Evolutionary conservation across 495 filamentous ascomycete genomes (phyloP), one percentile per base, ranked within the genome.

Genomic region (Neurospora pannonica): DNA sequence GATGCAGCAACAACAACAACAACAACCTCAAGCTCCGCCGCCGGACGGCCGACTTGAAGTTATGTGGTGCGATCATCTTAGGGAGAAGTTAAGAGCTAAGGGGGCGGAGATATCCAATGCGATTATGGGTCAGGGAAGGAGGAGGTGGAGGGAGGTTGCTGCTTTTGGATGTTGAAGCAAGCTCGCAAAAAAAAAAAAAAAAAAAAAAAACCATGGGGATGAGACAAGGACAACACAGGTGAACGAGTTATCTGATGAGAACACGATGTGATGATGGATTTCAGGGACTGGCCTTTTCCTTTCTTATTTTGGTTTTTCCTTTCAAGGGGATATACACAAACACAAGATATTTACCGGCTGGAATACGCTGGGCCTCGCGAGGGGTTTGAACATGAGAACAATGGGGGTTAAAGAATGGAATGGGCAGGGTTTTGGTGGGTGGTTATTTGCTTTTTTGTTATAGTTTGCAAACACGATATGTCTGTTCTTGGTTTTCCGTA

Each of bases 61-160:
- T 11, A 73, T 81, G 48, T 86, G 85, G 85, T 84, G 83, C 46
- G 77, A 82, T n/a, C 79, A 75, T 17, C 85, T 86, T 69, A 70
- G 71, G 38, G 76, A 62, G 21, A 75, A 79, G 71, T 37, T 82
- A 67, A 24, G 17, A 71, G 69, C 43, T 4, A 77, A 72, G 69
- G 78, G 75, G 37, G 54, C 73, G 38, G 79, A 79, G n/a, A 74
- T 82, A 37, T 40, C 67, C 38, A 75, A 75, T 24, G 71, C 43
- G 34, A 60, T 72, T 36, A 31, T 77, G n/a, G 75, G 78, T 3
- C 15, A 42, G 39, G 74, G 21, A 60, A 60, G 21, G 38, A 77
- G 40, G 74, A 43, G 37, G 71, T 81, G 79, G 79, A 60, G 71
- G 38, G 77, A 77, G 70, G 28, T 77, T 28, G 78, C 70, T 31